Conservation (phyloP, 129 eudicot genomes). For the Cynara cardunculus region DNA sequence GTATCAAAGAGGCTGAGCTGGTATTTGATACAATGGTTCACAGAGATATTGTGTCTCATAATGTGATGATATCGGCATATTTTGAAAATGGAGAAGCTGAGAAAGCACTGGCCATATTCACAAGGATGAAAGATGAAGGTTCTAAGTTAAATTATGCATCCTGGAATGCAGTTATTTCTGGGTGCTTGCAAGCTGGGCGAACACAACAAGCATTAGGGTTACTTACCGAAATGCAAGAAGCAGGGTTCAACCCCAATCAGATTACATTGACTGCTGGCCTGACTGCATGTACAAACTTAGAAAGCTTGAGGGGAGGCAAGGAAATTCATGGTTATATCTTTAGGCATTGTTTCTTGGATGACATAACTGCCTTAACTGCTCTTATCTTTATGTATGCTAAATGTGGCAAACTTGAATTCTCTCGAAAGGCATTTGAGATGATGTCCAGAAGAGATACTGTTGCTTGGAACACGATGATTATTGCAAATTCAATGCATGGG, state of each 20-base stretch:
- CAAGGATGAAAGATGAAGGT: slow-evolving; percentile 41
- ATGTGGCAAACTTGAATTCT: slow-evolving; percentile 58
- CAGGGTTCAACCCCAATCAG: slow-evolving; percentile 61
- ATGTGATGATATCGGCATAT: slow-evolving; percentile 55
- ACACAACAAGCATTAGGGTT: slow-evolving; percentile 57
- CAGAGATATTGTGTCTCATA: slow-evolving; percentile 51
- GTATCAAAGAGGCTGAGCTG: slow-evolving; percentile 43
- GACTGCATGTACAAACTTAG: slow-evolving; percentile 57
- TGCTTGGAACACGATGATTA: slow-evolving; percentile 78
- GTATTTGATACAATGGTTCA: slow-evolving; percentile 42
- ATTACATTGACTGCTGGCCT: slow-evolving; percentile 56
- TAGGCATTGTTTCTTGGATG: slow-evolving; percentile 43
- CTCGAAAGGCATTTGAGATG: slow-evolving; percentile 39
- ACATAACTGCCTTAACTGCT: slow-evolving; percentile 57
- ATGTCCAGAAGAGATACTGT: slow-evolving; percentile 51
- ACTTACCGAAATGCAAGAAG: slow-evolving; percentile 52
- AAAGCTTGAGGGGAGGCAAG: slow-evolving; percentile 66
- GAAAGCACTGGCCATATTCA: slow-evolving; percentile 39
- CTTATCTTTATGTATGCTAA: slow-evolving; percentile 73
- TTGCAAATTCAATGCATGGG: slow-evolving; percentile 77
- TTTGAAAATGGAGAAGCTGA: slow-evolving; percentile 48
- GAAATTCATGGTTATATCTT: slow-evolving; percentile 65
- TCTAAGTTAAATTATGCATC: slow-evolving; percentile 50
- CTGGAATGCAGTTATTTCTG: slow-evolving; percentile 72
- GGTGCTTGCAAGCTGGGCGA: slow-evolving; percentile 56